Evolutionary conservation across 2,329 filamentous ascomycete genomes (phyloP).

Genomic region (Cladosporium sp.): DNA sequence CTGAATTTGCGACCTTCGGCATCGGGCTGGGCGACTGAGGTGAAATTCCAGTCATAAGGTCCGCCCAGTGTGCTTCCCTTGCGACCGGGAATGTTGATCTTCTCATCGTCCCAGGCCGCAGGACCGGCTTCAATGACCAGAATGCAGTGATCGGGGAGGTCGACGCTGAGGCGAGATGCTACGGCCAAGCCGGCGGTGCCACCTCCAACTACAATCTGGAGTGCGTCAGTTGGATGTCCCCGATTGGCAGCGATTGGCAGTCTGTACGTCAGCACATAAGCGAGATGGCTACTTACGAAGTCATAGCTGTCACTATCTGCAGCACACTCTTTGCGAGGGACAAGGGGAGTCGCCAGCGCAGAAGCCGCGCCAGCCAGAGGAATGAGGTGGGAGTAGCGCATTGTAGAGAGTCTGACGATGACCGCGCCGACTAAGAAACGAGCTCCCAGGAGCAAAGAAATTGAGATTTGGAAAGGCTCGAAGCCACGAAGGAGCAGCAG

Average conservation of each 20-base stretch:
- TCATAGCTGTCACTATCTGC: conserved; percentile 9
- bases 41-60: conserved; percentile 41
- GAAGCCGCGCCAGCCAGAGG: conserved; percentile 4
- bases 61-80: conserved; percentile 22
- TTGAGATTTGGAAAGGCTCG: neutral
- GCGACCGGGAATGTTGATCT: conserved; percentile 24
- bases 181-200: conserved; percentile 21
- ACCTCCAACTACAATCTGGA: conserved; percentile 21
- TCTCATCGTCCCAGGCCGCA: conserved; percentile 15
- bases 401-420: neutral
- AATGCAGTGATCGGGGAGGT: conserved; percentile 17
- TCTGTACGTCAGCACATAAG: too few relatives aligned
- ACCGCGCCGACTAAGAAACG: neutral
- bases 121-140: conserved; percentile 25
- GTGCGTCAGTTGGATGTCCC: neutral
- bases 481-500: neutral
- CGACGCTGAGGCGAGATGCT: conserved; percentile 19
- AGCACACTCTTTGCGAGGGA: conserved; percentile 11
- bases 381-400: conserved; percentile 11
- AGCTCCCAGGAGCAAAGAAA: neutral
- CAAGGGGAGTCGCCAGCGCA: conserved; percentile 3
- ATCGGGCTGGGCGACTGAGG: conserved; percentile 18
- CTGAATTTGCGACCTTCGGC: conserved; percentile 7
- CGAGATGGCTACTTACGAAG: conserved; percentile 3
- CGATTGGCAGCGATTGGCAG: too few relatives aligned